These are phyloP conservation scores for Avena eriantha DNA, from an alignment of 176 grass and related monocot genomes.

Conservation along the genomic window DNA sequence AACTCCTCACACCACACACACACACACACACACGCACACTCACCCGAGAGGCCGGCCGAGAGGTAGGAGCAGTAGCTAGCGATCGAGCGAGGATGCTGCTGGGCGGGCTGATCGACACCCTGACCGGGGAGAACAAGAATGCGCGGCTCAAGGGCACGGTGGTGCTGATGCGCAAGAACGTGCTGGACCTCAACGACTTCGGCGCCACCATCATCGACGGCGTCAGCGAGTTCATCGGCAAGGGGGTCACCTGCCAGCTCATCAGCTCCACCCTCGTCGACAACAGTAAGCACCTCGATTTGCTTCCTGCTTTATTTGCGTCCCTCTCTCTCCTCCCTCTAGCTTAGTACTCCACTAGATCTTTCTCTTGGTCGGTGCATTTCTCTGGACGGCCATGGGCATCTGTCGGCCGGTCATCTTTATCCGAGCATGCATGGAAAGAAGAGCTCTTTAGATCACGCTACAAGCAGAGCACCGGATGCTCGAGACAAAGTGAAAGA, in stretches of 20 bases:
- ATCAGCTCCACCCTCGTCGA: conserved; percentile 71
- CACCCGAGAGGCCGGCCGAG: not conserved
- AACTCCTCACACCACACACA: too few species aligned
- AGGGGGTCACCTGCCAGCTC: conserved; percentile 66
- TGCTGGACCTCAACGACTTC: conserved; percentile 74
- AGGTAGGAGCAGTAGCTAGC: not conserved
- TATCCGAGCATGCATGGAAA: not conserved
- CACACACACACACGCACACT: not conserved
- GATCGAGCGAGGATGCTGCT: not conserved
- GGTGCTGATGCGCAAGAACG: conserved; percentile 71
- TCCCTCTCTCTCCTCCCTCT: not conserved
- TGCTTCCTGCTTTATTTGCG: too few species aligned
- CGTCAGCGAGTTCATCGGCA: conserved; percentile 59
- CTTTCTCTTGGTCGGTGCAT: too few species aligned
- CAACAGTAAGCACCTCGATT: conserved; percentile 45
- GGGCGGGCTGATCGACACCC: conserved; percentile 35
- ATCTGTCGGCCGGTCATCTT: too few species aligned
- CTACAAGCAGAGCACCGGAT: not conserved
- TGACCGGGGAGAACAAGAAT: conserved; percentile 24
- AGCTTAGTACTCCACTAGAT: too few species aligned
- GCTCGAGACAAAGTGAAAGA: not conserved
- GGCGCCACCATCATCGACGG: conserved; percentile 63
- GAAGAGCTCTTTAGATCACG: not conserved
- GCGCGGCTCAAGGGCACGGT: conserved; percentile 53
- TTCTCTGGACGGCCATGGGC: too few species aligned